phyloP scores from a whole-genome alignment of 2,329 filamentous ascomycete species.

The Xylariales sp. region DNA sequence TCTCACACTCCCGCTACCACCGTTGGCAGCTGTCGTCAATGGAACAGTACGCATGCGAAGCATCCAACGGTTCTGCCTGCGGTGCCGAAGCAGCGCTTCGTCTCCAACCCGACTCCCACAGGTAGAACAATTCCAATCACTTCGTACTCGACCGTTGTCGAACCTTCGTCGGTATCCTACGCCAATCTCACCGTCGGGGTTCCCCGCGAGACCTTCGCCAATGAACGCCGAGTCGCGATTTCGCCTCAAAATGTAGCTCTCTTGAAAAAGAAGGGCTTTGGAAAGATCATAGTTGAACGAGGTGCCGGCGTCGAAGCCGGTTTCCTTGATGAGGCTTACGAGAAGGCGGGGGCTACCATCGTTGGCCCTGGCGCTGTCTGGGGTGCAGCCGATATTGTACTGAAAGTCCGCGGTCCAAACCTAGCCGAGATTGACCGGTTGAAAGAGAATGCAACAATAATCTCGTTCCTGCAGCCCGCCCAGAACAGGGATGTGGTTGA shows the following conservation, averaged over 20 bases:
- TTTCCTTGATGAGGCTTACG: conserved; percentile 81
- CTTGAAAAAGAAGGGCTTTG: conserved; percentile 87
- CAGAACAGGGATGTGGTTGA: conserved; percentile 83
- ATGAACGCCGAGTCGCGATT: conserved; percentile 85
- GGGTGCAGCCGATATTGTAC: conserved; percentile 78
- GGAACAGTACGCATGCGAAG: conserved; percentile 47
- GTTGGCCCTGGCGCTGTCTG: conserved; percentile 78
- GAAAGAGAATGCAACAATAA: conserved; percentile 76
- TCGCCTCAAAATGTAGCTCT: conserved; percentile 86
- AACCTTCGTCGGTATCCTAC: conserved; percentile 70
- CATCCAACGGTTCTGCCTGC: conserved; percentile 48
- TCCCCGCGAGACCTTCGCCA: conserved; percentile 80
- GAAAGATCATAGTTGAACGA: conserved; percentile 79
- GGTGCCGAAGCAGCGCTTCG: conserved; percentile 41
- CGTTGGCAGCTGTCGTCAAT: conserved; percentile 42
- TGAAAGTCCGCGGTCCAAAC: conserved; percentile 84
- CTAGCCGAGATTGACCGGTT: conserved; percentile 76
- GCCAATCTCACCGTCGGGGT: conserved; percentile 79
- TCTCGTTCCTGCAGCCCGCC: conserved; percentile 85
- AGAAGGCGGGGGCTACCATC: conserved; percentile 80
- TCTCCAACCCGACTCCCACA: conserved; percentile 37
- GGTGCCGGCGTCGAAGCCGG: conserved; percentile 83
- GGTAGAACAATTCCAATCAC: conserved; percentile 43
- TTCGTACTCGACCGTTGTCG: conserved; percentile 49
- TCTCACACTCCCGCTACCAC: conserved; percentile 36